Percentiles rank a stretch among this genome's conserved stretches.
phyloP scores from a whole-genome alignment of 352 stramenopile genomes.

The Pythium aphanidermatum region DNA sequence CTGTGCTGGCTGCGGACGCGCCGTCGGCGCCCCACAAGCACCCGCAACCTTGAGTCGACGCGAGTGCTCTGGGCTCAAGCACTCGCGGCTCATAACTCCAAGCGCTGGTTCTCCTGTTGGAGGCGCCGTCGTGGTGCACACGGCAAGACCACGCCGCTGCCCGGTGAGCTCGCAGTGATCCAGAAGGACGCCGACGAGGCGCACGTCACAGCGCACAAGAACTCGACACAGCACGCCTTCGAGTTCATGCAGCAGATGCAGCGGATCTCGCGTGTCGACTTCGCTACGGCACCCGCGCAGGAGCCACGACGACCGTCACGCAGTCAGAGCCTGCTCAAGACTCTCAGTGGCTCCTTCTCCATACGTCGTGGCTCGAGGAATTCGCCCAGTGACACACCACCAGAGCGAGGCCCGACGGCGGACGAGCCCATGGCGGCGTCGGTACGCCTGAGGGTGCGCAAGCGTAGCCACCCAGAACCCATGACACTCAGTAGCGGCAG shows the following conservation, averaged over 20 bases:
- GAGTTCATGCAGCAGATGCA: slow-evolving; percentile 69
- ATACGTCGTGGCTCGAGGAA: slow-evolving; percentile 8
- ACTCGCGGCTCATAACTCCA: slow-evolving; percentile 1
- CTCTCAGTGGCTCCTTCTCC: slow-evolving; percentile 10
- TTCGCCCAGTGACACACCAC: too few relatives aligned
- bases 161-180: slow-evolving; percentile 61
- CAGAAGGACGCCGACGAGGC: slow-evolving; percentile 54
- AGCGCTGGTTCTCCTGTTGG: slow-evolving; percentile 11
- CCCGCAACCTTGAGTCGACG: slow-evolving; percentile 7
- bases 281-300: slow-evolving; percentile 5
- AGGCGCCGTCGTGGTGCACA: slow-evolving; percentile 7
- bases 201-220: slow-evolving; percentile 70
- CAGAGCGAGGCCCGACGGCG: background rate
- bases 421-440: too few relatives aligned
- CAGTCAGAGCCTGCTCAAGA: slow-evolving; percentile 8
- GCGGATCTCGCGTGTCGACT: slow-evolving; percentile 40
- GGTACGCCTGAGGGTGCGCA: too few relatives aligned
- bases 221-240: slow-evolving; percentile 55
- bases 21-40: slow-evolving; percentile 8
- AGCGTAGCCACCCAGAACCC: slow-evolving; percentile 15
- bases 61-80: too few relatives aligned
- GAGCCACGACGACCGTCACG: background rate
- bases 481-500: slow-evolving; percentile 8
- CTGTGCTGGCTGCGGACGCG: slow-evolving; percentile 9
- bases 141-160: slow-evolving; percentile 43